These are phyloP conservation scores for Grammothele lineata DNA, from an alignment of 768 basidiomycete species.

Conservation along the genomic window DNA sequence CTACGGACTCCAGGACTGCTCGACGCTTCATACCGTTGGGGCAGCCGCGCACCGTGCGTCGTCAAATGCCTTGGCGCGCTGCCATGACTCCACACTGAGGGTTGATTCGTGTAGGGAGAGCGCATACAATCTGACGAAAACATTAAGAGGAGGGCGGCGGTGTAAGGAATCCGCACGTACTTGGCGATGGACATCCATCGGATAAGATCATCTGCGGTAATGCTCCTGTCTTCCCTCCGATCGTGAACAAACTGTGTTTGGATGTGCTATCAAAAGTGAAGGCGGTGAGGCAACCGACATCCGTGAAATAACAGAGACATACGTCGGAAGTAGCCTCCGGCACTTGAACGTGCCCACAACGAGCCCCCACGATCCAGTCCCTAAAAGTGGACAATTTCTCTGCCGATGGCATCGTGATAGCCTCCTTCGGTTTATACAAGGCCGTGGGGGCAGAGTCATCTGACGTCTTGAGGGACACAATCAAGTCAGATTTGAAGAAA, in stretches of 20 bases:
- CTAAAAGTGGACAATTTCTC: constrained; percentile 55
- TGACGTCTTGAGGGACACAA: constrained; percentile 43
- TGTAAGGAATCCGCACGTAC: too few relatives aligned
- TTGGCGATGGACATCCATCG: constrained; percentile 65
- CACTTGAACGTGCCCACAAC: constrained; percentile 50
- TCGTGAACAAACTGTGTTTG: constrained; percentile 67
- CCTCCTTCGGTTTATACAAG: constrained; percentile 47
- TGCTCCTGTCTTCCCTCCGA: constrained; percentile 33
- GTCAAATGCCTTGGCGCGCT: constrained; percentile 59
- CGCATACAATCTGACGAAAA: constrained; percentile 50
- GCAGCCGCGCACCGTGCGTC: constrained; percentile 31
- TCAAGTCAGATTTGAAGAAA: constrained; percentile 68
- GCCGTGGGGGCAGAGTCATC: constrained; percentile 10
- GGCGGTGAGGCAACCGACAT: background rate
- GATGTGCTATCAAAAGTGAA: constrained; percentile 46
- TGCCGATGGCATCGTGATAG: constrained; percentile 40
- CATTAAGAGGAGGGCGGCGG: constrained; percentile 4
- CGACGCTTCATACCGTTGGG: too few relatives aligned
- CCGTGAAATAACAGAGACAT: constrained; percentile 3
- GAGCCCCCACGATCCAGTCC: constrained; percentile 56
- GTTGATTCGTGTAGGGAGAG: constrained; percentile 53
- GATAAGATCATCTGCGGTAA: constrained; percentile 59
- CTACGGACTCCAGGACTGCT: too few relatives aligned
- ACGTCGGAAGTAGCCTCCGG: constrained; percentile 59
- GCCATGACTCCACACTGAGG: constrained; percentile 60